phyloP scores from a whole-genome alignment of 177 flowering plant species.

The Vitis hybrid region DNA sequence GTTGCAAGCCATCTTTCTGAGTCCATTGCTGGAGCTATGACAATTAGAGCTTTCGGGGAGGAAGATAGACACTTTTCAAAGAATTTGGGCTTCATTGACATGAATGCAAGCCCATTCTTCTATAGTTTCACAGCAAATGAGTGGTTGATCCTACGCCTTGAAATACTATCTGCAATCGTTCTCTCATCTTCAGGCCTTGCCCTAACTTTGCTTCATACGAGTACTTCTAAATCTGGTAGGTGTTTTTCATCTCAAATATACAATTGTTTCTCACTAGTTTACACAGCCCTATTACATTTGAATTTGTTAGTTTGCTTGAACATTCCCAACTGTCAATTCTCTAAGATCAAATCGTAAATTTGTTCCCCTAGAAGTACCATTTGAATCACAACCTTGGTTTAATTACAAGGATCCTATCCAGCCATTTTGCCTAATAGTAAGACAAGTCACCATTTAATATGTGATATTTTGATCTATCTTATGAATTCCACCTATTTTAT shows the following conservation, averaged over 20 bases:
- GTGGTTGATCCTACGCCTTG: slow-evolving; percentile 63
- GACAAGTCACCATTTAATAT: too few species aligned
- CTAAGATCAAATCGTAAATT: neutral
- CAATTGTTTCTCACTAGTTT: neutral
- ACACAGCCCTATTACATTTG: neutral
- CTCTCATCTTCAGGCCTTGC: slow-evolving; percentile 49
- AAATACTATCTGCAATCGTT: slow-evolving; percentile 42
- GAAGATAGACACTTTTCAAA: slow-evolving; percentile 51
- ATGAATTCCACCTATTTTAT: neutral
- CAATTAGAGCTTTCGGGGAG: slow-evolving; percentile 59
- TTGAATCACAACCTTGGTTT: neutral
- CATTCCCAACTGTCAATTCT: neutral
- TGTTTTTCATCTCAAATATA: neutral
- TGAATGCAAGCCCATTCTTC: slow-evolving; percentile 53
- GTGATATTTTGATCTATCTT: too few species aligned
- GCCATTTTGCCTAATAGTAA: too few species aligned
- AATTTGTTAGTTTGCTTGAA: neutral
- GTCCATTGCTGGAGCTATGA: slow-evolving; percentile 60
- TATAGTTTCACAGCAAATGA: slow-evolving; percentile 58
- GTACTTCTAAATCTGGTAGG: slow-evolving; percentile 46
- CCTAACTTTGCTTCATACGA: slow-evolving; percentile 37
- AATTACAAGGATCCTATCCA: too few species aligned
- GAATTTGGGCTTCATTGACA: slow-evolving; percentile 41
- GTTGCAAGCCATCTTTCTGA: slow-evolving; percentile 57
- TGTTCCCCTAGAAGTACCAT: neutral